A percentile compares a stretch with the other conserved stretches of the same genome.
Conservation (phyloP, 106 monocot species). For the Acorus gramineus region DNA sequence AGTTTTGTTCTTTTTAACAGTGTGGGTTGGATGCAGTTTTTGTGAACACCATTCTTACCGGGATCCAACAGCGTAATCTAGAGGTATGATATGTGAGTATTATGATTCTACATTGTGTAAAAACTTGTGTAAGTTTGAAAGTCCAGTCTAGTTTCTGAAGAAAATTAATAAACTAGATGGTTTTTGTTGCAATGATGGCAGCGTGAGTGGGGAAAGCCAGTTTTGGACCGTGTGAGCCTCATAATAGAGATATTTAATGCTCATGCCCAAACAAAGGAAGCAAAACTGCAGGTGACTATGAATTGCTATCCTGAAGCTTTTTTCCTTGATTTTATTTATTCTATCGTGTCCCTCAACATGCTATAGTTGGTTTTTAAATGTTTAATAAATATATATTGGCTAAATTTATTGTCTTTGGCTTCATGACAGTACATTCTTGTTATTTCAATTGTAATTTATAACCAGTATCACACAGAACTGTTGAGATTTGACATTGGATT, state of each 20-base stretch:
- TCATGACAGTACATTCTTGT: no score
- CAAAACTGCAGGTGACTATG: slow-evolving; percentile 75
- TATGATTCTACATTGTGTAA: neutral
- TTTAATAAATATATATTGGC: no score
- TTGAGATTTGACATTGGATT: no score
- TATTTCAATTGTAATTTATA: no score
- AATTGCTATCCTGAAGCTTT: neutral
- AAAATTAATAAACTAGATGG: neutral
- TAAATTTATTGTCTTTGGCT: no score
- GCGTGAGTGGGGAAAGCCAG: slow-evolving; percentile 81
- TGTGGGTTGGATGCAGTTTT: slow-evolving; percentile 72
- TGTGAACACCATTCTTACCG: slow-evolving; percentile 87
- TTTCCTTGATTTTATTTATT: neutral
- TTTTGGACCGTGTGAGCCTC: slow-evolving; percentile 85
- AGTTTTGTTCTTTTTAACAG: slow-evolving; percentile 19
- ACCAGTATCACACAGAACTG: no score
- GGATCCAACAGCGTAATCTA: slow-evolving; percentile 91
- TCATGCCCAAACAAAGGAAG: slow-evolving; percentile 99
- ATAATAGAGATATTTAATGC: slow-evolving; percentile 98
- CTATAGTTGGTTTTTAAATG: no score
- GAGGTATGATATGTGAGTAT: slow-evolving; percentile 40
- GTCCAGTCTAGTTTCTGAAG: neutral
- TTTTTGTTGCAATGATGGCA: slow-evolving; percentile 13
- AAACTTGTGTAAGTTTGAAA: neutral
- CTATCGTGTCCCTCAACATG: no score